Percentiles rank a stretch among this genome's conserved stretches.
phyloP scores from a whole-genome alignment of 202 grass and related monocot genomes.

The Eragrostis tef region DNA sequence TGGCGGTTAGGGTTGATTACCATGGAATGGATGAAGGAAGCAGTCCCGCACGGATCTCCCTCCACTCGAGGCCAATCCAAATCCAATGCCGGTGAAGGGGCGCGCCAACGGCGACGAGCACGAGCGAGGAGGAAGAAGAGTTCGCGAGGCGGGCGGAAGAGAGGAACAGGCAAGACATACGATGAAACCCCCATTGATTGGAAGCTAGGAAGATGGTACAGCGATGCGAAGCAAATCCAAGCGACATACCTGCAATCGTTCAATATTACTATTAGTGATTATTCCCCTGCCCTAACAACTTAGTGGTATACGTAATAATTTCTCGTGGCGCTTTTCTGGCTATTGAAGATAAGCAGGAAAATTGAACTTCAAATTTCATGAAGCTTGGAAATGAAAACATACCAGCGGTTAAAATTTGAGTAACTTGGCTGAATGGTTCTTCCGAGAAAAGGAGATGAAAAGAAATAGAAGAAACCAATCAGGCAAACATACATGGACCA shows the following conservation, averaged over 20 bases:
- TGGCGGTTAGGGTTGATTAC: too few species aligned
- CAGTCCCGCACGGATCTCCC: background rate
- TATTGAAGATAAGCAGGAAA: background rate
- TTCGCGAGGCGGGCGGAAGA: background rate
- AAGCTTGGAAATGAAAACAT: constrained; percentile 33
- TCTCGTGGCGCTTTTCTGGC: background rate
- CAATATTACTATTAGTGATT: constrained; percentile 20
- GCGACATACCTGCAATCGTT: constrained; percentile 80
- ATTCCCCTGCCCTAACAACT: background rate
- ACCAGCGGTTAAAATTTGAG: constrained; percentile 97
- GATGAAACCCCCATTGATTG: constrained; percentile 87
- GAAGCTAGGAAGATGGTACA: constrained; percentile 96
- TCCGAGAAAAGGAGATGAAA: constrained; percentile 92
- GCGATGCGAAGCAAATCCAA: constrained; percentile 90
- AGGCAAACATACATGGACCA: constrained; percentile 99
- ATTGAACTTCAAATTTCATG: background rate
- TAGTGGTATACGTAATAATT: background rate
- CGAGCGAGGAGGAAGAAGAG: background rate
- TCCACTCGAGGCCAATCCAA: background rate
- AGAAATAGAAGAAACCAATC: constrained; percentile 99
- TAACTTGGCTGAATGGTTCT: constrained; percentile 93
- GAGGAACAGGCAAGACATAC: background rate
- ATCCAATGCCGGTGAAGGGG: background rate
- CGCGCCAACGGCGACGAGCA: background rate
- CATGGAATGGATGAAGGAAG: too few species aligned